Percentiles rank a stretch among this genome's conserved stretches.
Conservation (phyloP, 2,329 filamentous ascomycete species). For the Teratosphaeria destructans region DNA sequence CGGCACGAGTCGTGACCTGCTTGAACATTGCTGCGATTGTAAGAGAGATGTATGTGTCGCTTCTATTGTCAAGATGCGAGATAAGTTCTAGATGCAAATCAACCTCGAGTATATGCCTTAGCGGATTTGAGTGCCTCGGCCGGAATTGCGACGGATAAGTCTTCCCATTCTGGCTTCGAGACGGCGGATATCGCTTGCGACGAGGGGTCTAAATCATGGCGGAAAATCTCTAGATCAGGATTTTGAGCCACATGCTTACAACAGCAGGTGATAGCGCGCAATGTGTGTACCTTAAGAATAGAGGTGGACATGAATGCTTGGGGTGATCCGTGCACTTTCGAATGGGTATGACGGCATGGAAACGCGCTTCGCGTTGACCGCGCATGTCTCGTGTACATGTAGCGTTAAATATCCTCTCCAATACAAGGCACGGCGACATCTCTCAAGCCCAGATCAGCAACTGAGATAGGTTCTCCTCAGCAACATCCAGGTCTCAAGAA, state of each 20-base stretch:
- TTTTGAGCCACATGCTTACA: neutral
- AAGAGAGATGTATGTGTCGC: neutral
- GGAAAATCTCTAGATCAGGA: neutral
- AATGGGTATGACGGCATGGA: neutral
- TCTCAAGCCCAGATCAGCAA: neutral
- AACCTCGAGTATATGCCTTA: neutral
- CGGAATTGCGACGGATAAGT: neutral
- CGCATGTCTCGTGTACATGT: neutral
- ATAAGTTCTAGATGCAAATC: neutral
- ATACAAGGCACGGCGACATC: neutral
- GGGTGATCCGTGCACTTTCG: too few species aligned
- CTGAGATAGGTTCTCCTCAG: neutral
- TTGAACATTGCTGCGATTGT: conserved; percentile 31
- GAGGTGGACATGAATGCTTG: too few species aligned
- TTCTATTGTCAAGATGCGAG: neutral
- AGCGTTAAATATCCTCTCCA: neutral
- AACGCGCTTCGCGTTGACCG: neutral
- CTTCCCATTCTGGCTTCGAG: neutral
- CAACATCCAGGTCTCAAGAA: neutral
- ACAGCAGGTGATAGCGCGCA: neutral
- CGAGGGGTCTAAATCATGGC: neutral
- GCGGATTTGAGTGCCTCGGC: neutral
- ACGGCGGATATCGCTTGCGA: neutral
- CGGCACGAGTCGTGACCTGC: conserved; percentile 30
- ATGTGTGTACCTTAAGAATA: neutral